A percentile compares a stretch with the other conserved stretches of the same genome.
These are phyloP conservation scores for Sporothrix brunneoviolacea DNA, from an alignment of 2,329 filamentous ascomycete genomes.

Conservation along the genomic window DNA sequence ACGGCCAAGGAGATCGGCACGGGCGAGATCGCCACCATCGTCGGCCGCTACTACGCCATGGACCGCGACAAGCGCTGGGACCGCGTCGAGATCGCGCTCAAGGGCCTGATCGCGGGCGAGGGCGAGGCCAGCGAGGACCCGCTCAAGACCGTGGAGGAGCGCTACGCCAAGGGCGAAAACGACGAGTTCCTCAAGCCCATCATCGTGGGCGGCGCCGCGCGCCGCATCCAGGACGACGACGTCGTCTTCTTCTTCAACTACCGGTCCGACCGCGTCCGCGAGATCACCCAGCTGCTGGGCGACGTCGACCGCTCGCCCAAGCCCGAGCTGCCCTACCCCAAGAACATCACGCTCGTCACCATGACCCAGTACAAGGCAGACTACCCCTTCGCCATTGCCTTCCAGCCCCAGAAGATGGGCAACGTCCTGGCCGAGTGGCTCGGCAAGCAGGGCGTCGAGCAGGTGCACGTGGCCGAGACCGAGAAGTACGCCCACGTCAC, in stretches of 20 bases:
- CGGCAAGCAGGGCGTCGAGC: conserved; percentile 78
- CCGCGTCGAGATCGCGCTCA: conserved; percentile 80
- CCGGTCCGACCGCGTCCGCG: conserved; percentile 92
- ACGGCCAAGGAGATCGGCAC: conserved; percentile 76
- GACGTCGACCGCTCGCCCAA: conserved; percentile 84
- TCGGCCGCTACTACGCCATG: conserved; percentile 98
- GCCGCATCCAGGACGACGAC: conserved; percentile 83
- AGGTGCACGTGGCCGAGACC: conserved; percentile 96
- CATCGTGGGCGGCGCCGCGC: conserved; percentile 80
- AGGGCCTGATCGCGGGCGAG: conserved; percentile 78
- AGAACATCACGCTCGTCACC: conserved; percentile 75
- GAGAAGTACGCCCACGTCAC: conserved; percentile 99
- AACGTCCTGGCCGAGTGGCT: conserved; percentile 98
- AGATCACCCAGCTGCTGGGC: conserved; percentile 90
- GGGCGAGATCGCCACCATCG: conserved; percentile 84
- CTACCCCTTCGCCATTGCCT: conserved; percentile 87
- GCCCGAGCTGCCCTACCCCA: conserved; percentile 89
- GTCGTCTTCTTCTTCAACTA: conserved; percentile 99
- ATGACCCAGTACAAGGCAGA: conserved; percentile 99
- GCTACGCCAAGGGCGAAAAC: conserved; percentile 81
- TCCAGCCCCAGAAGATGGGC: conserved; percentile 90
- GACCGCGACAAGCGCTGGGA: conserved; percentile 99
- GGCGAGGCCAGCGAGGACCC: conserved; percentile 82
- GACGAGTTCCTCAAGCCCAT: conserved; percentile 99
- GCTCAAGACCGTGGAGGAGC: conserved; percentile 76